A percentile compares a stretch with the other conserved stretches of the same genome.
Conservation (phyloP, 148 eudicot genomes). For the Arbutus unedo region DNA sequence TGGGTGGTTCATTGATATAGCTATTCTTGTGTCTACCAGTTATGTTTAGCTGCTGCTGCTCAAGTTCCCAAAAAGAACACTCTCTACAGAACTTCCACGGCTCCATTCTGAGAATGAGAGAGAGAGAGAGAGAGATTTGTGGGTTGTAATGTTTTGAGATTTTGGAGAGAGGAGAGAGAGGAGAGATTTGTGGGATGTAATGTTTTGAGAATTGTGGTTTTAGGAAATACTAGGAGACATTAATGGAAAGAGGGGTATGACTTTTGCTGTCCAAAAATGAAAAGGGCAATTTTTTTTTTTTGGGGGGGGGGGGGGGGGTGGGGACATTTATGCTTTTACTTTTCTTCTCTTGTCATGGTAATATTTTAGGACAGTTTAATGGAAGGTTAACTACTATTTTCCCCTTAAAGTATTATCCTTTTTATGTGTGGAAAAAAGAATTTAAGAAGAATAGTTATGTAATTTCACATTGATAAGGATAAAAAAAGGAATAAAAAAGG, state of each 20-base stretch:
- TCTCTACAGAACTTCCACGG: slow-evolving; percentile 34
- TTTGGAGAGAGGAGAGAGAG: not conserved
- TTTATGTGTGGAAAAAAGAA: no score
- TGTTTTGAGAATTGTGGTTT: slow-evolving; percentile 1
- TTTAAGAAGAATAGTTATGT: no score
- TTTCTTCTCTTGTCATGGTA: not conserved
- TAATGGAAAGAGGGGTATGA: not conserved
- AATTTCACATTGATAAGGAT: no score
- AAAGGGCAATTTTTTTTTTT: not conserved
- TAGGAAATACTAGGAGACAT: not conserved
- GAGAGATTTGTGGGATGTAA: not conserved
- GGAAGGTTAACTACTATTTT: not conserved
- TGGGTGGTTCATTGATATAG: not conserved
- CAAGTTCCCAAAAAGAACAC: slow-evolving; percentile 30
- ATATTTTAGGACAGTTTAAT: not conserved
- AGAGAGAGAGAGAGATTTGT: not conserved
- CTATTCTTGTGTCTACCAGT: slow-evolving; percentile 10
- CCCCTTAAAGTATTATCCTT: not conserved
- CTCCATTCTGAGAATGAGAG: slow-evolving; percentile 35
- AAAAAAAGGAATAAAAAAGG: no score
- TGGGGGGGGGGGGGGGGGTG: no score
- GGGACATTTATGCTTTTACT: not conserved
- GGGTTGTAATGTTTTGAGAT: not conserved
- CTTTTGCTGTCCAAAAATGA: not conserved
- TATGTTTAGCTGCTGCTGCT: slow-evolving; percentile 22